Evolutionary conservation across 2,329 filamentous ascomycete species (phyloP).

Genomic region (Trichophyton simii): DNA sequence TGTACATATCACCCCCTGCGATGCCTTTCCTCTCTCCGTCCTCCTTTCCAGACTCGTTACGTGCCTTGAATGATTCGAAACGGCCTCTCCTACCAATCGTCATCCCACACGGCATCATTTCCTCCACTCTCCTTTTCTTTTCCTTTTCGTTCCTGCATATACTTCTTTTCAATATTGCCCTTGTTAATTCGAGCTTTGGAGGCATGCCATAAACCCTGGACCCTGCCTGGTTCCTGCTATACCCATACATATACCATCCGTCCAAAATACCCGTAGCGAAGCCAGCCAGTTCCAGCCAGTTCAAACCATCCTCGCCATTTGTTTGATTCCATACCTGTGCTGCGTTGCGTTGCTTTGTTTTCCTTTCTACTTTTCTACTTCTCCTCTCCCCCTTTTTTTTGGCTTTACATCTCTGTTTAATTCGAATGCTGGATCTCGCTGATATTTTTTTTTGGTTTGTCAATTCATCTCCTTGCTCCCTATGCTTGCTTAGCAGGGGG

Average conservation of each 20-base stretch:
- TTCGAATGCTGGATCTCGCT: background rate
- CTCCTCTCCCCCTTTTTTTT: background rate
- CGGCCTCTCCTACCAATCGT: background rate
- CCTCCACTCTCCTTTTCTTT: background rate
- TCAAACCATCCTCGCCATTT: background rate
- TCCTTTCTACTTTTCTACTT: background rate
- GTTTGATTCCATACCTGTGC: background rate
- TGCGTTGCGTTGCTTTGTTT: background rate
- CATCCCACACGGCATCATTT: background rate
- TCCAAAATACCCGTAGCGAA: background rate
- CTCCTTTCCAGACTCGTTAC: background rate
- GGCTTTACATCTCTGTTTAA: background rate
- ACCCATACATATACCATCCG: background rate
- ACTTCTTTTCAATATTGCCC: slow-evolving; percentile 2
- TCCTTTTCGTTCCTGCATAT: slow-evolving; percentile 1
- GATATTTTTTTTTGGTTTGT: background rate
- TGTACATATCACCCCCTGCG: background rate
- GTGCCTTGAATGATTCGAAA: background rate
- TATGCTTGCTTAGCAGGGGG: background rate
- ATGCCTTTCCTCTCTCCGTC: background rate
- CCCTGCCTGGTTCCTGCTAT: background rate
- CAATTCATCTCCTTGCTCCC: background rate
- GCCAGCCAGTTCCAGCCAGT: background rate
- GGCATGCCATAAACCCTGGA: background rate
- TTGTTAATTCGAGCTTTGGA: background rate